Evolutionary conservation across 495 filamentous ascomycete genomes (phyloP), one percentile per base, ranked within the genome.

Genomic region (Tuber calosporum): DNA sequence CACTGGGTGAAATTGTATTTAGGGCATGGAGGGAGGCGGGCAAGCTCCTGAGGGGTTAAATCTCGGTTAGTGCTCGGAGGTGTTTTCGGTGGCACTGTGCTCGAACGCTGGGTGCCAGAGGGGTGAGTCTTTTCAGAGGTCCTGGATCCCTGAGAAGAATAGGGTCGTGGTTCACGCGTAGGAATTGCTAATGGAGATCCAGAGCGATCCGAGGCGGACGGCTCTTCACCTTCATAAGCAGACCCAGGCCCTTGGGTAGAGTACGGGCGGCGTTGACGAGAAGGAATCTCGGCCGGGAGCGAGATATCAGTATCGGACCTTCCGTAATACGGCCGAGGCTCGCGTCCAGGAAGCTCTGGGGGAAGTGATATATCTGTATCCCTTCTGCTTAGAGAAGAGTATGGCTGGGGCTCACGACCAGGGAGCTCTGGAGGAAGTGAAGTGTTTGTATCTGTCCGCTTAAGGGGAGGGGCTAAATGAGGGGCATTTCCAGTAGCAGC

Each of bases 101-200:
- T 34, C 11, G 53, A 62, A 30, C 26, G 53, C 53, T 30, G 53
- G 53, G 53, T 62, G 15, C 26, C 53, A 17, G 53, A 62, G 13
- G 4, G 53, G 34, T 62, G 53, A 7, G 26, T 62, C 26, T 34
- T 34, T 5, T 34, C 53, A 26, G 53, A 62, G 53, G 53, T 62
- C 53, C 53, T 62, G 26, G 53, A 62, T 62, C 53, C 53, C 53
- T 62, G 53, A 34, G 53, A 62, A 62, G 53, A 62, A 30, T 62
- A 62, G 53, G 53, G 53, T 15, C 53, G 26, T 6, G 53, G 53
- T 62, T 62, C 53, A 26, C 53, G 53, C 26, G 53, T 62, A 62
- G 53, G 53, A 62, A 62, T 17, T 34, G 26, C 53, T 13, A 62
- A 34, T 34, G 53, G 53, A 19, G 53, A 62, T 11, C 53, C 30